Evolutionary conservation across 73 alveolate species (phyloP).

Genomic region (Tetrahymena borealis): DNA sequence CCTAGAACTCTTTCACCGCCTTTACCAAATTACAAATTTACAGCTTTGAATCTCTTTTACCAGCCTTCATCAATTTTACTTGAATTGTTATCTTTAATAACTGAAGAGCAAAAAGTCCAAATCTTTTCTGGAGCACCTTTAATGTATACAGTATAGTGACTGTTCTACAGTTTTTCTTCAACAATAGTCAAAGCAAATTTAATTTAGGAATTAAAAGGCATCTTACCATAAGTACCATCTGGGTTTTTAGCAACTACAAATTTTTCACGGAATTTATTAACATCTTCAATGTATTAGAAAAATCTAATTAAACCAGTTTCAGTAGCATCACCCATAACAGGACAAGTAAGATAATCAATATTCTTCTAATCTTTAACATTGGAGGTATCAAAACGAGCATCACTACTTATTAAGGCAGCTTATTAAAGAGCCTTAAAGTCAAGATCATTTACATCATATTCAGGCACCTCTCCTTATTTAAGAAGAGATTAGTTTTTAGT

Average conservation of each 20-base stretch:
- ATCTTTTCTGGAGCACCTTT: constrained; percentile 95
- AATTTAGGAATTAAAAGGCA: constrained; percentile 35
- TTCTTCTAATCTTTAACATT: constrained; percentile 5
- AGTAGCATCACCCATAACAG: constrained; percentile 80
- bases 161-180: constrained; percentile 10
- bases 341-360: constrained; percentile 1
- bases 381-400: constrained; percentile 32
- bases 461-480: constrained; percentile 34
- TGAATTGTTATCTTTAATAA: constrained; percentile 10
- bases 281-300: constrained; percentile 69
- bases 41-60: constrained; percentile 35
- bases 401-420: constrained; percentile 41
- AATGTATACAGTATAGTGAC: constrained; percentile 55
- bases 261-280: constrained; percentile 48
- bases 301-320: constrained; percentile 88
- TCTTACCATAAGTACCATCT: constrained; percentile 33
- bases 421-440: constrained; percentile 27
- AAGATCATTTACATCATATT: constrained; percentile 32
- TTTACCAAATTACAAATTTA: constrained; percentile 54
- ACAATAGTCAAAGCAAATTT: constrained; percentile 25
- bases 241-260: constrained; percentile 26
- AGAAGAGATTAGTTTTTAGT: constrained; percentile 67
- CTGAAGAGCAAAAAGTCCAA: constrained; percentile 35
- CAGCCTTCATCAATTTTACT: constrained; percentile 31
- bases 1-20: constrained; percentile 81